Percentiles rank a stretch among this genome's conserved stretches.
Evolutionary conservation across 2,329 filamentous ascomycete species (phyloP).

Genomic region (Myotisia sp.): DNA sequence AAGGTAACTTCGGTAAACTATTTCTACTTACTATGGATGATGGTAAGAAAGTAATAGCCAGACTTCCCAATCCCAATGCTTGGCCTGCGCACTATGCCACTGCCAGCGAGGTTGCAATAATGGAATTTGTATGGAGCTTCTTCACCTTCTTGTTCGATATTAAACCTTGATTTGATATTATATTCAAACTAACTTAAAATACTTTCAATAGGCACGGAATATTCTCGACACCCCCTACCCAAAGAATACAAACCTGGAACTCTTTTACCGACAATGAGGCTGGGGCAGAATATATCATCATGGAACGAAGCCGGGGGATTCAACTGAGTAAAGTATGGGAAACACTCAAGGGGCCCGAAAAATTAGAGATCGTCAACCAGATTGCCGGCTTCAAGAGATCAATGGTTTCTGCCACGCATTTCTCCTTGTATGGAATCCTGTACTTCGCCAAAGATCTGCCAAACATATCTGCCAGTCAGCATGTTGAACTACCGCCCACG

Average conservation of each 20-base stretch:
- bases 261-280: conserved; percentile 21
- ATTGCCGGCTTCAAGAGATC: too few species aligned
- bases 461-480: too few species aligned
- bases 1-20: conserved; percentile 18
- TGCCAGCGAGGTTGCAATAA: conserved; percentile 27
- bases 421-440: not conserved
- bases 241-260: not conserved
- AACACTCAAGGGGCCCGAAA: conserved; percentile 6
- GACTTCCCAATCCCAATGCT: conserved; percentile 13
- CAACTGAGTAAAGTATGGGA: conserved; percentile 21
- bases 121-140: conserved; percentile 18
- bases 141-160: too few species aligned
- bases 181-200: too few species aligned
- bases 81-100: conserved; percentile 13
- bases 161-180: too few species aligned
- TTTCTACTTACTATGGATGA: conserved; percentile 18
- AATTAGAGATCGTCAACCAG: too few species aligned
- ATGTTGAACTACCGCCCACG: too few species aligned
- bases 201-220: too few species aligned
- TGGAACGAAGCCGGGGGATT: conserved; percentile 22
- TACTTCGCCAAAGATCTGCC: not conserved
- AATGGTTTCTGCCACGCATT: not conserved
- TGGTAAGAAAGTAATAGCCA: conserved; percentile 10
- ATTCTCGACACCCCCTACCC: too few species aligned
- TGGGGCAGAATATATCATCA: conserved; percentile 29